A percentile compares a stretch with the other conserved stretches of the same genome.
Evolutionary conservation across 345 rosid genomes (phyloP).

Genomic region (Syzygium aromaticum): DNA sequence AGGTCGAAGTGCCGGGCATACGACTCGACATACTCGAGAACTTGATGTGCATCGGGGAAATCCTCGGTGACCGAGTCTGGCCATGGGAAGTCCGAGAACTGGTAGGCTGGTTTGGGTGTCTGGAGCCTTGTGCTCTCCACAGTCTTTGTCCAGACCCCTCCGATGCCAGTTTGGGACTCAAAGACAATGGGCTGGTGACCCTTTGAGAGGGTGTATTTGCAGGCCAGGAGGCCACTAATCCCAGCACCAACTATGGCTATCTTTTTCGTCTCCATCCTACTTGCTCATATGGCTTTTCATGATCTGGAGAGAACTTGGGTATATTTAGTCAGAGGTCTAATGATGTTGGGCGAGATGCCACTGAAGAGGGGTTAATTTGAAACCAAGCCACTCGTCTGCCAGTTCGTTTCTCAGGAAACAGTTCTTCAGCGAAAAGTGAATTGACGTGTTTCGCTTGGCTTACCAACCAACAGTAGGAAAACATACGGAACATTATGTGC

Average conservation of each 20-base stretch:
- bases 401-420: background rate
- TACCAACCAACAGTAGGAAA: background rate
- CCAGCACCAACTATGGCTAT: slow-evolving; percentile 31
- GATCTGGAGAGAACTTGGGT: background rate
- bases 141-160: slow-evolving; percentile 30
- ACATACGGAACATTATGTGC: background rate
- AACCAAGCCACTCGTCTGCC: background rate
- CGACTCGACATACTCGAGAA: slow-evolving; percentile 18
- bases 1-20: slow-evolving; percentile 26
- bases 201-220: slow-evolving; percentile 26
- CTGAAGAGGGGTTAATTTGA: background rate
- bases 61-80: slow-evolving; percentile 17
- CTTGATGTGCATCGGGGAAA: slow-evolving; percentile 17
- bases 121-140: slow-evolving; percentile 25
- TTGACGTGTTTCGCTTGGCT: background rate
- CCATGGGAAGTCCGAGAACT: slow-evolving; percentile 44
- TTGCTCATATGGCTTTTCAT: background rate
- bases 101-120: slow-evolving; percentile 10
- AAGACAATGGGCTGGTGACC: slow-evolving; percentile 24
- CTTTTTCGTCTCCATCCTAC: slow-evolving; percentile 5
- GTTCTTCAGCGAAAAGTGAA: background rate
- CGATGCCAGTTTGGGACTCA: slow-evolving; percentile 11
- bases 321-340: background rate
- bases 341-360: background rate
- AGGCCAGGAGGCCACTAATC: slow-evolving; percentile 31